These are phyloP conservation scores for Fusarium humuli DNA, from an alignment of 2,329 filamentous ascomycete genomes.

Conservation along the genomic window DNA sequence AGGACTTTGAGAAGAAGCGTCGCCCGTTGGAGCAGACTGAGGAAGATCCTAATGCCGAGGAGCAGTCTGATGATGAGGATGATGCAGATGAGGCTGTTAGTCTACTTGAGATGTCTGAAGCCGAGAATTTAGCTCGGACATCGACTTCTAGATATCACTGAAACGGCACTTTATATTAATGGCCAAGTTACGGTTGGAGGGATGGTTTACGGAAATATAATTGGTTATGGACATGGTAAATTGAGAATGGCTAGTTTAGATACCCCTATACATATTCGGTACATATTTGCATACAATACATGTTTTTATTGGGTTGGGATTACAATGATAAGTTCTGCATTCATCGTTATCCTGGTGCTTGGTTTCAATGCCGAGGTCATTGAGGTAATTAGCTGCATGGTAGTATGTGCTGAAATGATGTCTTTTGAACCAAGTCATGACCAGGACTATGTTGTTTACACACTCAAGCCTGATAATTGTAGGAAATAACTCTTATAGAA, in stretches of 20 bases:
- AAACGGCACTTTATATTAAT: not conserved
- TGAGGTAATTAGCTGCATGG: not conserved
- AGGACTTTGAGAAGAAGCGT: conserved; percentile 89
- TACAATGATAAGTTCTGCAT: not conserved
- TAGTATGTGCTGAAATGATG: not conserved
- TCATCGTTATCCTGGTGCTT: rapidly evolving
- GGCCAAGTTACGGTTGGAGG: not conserved
- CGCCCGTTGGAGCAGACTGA: conserved; percentile 48
- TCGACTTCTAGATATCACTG: conserved; percentile 28
- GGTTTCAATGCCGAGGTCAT: not conserved
- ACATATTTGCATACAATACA: conserved; percentile 11
- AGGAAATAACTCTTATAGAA: not conserved
- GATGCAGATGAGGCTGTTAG: conserved; percentile 43
- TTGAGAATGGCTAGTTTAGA: conserved; percentile 21
- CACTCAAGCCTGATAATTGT: not conserved
- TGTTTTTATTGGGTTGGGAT: not conserved
- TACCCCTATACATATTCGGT: conserved; percentile 27
- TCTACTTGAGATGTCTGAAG: conserved; percentile 48
- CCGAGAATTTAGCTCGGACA: conserved; percentile 38
- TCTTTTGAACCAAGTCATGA: not conserved
- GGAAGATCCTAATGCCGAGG: conserved; percentile 42
- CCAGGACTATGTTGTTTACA: not conserved
- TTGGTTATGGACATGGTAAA: conserved; percentile 6
- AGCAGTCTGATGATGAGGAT: conserved; percentile 53
- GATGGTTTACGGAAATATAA: not conserved